Base-by-base conservation (phyloP, 352 stramenopile species). In the Thraustochytrium striatum region DNA sequence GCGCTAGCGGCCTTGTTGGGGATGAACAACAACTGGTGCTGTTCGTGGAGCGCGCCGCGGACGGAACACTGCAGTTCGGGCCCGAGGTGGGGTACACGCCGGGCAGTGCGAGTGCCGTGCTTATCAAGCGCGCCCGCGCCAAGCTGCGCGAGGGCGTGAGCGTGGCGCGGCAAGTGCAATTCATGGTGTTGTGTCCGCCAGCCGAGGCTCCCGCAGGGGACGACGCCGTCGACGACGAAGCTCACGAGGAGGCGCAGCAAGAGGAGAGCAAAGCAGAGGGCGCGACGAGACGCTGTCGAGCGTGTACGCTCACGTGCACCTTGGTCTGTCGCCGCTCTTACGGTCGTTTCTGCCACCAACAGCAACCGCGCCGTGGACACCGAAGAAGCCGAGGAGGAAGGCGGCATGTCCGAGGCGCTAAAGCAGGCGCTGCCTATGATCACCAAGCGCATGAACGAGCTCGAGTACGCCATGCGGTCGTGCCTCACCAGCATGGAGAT, bases 401-500 rank as follows among this genome's bases (percentile, higher is more conserved):
- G n/a, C 50, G 65, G 25, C 25, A 62, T 73, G 32, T 36, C 25
- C 35, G 65, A 75, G 39, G 65, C 65, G 19, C 61, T 75, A 30
- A 30, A 38, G 33, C 65, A 75, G 39, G 65, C 65, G 21, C 65
- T 75, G 5, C 65, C 65, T 8, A 30, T 75, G 7, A 75, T 75
- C 50, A 75, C 30, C 50, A 84, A 84, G 61, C 59, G 62, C n/a
- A 43, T 98, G 86, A 95, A 94, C 68, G 93, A 98, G 82, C 86
- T 98, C 28, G 93, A 98, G 78, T 85, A 97, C 25, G 93, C 93
- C 9, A 82, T 98, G 75, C 85, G 95, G 39, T 91, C 96, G 72
- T 97, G 95, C 84, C 91, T 97, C 82, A 91, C 96, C 73, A 94
- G 96, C 72, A 90, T 97, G 73, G 91, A 97, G 80, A 97, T 98